Evolutionary conservation across 2,329 filamentous ascomycete species (phyloP), one percentile per base, ranked within the genome.

Genomic region (Emericellopsis cladophorae): DNA sequence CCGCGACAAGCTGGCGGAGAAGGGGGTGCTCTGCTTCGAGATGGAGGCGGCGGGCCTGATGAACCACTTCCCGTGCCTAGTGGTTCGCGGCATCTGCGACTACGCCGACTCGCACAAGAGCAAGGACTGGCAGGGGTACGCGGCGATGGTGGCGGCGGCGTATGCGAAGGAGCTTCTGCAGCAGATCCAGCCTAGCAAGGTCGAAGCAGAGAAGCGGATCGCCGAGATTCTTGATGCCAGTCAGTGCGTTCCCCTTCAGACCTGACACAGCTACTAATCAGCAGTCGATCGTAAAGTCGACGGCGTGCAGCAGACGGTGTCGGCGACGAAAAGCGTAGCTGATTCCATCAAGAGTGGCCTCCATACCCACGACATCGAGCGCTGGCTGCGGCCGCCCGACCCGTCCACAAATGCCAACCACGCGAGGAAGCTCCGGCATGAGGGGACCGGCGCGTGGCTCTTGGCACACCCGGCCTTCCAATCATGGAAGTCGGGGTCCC

Each of bases 361-460:
- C n/a, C n/a, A n/a, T 24, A 54, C 38, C 14, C 6, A 26, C 10
- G 10, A 26, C 10, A 6, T 26, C 24, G 10, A 26, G 24, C 6
- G 24, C 24, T 26, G 24, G 24, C 58, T 68, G 35, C 10, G 7
- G 10, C 24, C 24, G 24, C 24, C 24, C 6, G 24, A 26, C 24
- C 10, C 6, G 6, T 26, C 24, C 6, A 26, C 24, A 6, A 26
- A 26, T 26, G 6, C 10, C 10, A 26, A 26, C 10, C 6, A 7
- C 7, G 24, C 24, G 10, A 26, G 24, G 10, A 10, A 26, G 10
- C 24, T 7, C 10, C 50, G 55, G 35, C 54, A 66, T 18, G 16
- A 43, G 11, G 57, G 54, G 5, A 72, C 68, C 4, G 61, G 67
- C 0, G 42, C 59, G 37, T 73, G 68, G 68, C 52, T 74, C 4